Conservation (phyloP, 148 eudicot species). For the Silene uniflora region DNA sequence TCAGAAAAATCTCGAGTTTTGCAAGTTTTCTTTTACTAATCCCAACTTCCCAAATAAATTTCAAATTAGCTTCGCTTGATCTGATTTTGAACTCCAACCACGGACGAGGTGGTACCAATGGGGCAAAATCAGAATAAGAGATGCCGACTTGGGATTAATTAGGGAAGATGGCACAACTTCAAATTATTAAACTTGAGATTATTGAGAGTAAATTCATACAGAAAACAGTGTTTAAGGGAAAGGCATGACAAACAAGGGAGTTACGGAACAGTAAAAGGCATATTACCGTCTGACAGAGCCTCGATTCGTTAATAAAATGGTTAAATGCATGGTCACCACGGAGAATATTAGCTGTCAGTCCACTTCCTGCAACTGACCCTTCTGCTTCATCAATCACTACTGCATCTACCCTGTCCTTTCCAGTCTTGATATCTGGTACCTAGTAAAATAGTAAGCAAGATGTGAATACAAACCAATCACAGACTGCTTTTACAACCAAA, state of each 20-base stretch:
- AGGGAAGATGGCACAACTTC: not conserved
- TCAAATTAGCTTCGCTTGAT: not conserved
- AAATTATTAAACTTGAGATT: not conserved
- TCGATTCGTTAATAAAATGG: conserved; percentile 31
- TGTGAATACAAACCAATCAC: not conserved
- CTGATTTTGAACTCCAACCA: not conserved
- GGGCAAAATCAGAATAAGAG: not conserved
- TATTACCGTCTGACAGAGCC: conserved; percentile 35
- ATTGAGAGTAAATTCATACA: not conserved
- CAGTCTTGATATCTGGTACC: conserved; percentile 86
- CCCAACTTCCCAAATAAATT: not conserved
- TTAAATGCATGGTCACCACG: conserved; percentile 53
- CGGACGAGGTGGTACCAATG: not conserved
- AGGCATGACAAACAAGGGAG: not conserved
- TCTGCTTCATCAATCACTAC: conserved; percentile 76
- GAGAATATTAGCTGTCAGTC: conserved; percentile 71
- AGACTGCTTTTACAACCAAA: not conserved
- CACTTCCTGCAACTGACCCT: conserved; percentile 43
- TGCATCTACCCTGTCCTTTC: conserved; percentile 68
- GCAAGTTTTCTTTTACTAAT: not conserved
- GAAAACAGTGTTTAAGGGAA: not conserved
- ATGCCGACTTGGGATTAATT: not conserved
- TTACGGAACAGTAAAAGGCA: not conserved
- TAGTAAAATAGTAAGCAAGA: conserved; percentile 28
- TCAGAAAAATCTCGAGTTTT: not conserved